A percentile compares a stretch with the other conserved stretches of the same genome.
These are phyloP conservation scores for Crepidotus variabilis DNA, from an alignment of 768 basidiomycete genomes.

Conservation along the genomic window DNA sequence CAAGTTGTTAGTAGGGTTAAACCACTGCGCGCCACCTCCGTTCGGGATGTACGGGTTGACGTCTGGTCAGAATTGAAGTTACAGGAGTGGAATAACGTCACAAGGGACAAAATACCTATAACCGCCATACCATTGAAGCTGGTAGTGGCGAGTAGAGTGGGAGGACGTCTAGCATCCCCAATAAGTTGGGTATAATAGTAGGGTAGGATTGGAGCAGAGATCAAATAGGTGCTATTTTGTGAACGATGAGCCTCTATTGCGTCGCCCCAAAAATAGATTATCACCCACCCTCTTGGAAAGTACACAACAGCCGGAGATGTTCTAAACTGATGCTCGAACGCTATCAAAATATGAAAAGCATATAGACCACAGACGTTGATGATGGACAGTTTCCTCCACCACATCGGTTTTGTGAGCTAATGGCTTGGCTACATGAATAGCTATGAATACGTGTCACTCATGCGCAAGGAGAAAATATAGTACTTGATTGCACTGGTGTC, in stretches of 20 bases:
- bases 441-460: neutral
- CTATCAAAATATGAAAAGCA: neutral
- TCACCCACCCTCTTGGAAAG: slow-evolving; percentile 65
- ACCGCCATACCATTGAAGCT: slow-evolving; percentile 69
- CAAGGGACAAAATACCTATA: slow-evolving; percentile 47
- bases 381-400: slow-evolving; percentile 55
- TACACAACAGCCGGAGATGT: slow-evolving; percentile 69
- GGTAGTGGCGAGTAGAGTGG: slow-evolving; percentile 60
- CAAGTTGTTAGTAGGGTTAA: slow-evolving; percentile 68
- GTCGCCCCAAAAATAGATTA: neutral
- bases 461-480: neutral
- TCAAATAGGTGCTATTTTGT: slow-evolving; percentile 53
- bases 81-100: neutral
- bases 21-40: slow-evolving; percentile 59
- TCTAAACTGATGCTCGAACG: slow-evolving; percentile 25
- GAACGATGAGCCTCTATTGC: neutral
- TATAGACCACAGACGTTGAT: slow-evolving; percentile 42
- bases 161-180: slow-evolving; percentile 66
- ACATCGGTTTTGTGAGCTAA: slow-evolving; percentile 60
- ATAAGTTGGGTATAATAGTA: slow-evolving; percentile 80
- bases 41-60: slow-evolving; percentile 68
- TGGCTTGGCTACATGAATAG: slow-evolving; percentile 48
- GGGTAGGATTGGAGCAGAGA: slow-evolving; percentile 63
- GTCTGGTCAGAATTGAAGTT: slow-evolving; percentile 33
- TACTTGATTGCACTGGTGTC: slow-evolving; percentile 78